Base-by-base conservation (phyloP, 805 yeast species). In the Spathaspora boniae region DNA sequence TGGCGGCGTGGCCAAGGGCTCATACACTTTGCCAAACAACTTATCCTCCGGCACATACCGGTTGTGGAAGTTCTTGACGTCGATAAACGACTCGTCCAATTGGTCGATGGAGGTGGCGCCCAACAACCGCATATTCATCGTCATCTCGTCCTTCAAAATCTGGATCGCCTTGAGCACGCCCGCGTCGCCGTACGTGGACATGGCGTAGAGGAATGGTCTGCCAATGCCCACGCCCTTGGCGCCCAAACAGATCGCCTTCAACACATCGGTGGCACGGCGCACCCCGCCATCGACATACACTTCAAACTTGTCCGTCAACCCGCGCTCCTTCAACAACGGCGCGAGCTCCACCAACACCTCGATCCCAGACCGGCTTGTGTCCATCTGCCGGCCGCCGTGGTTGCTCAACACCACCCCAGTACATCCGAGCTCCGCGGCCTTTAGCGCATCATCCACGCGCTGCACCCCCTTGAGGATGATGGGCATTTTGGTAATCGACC, bases 141-240 rank as follows among this genome's bases (percentile, higher is more conserved):
- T 62, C 62, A 82, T 67, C 48, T 82, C 89, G 21, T 67, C 73
- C 43, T 75, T 70, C 47, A 82, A 58, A 4, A 81, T 65, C 46
- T 77, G 79, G 38, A 82, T 73, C 9, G 87, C 84, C 42, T 72
- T 72, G 29, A 54, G 53, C 6, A 82, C 88, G 21, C 94, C 95
- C 5, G 66, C 78, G 46, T 76, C 86, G 8, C 94, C 94, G 44
- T 84, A 86, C 2, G 86, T 70, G n/a, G 85, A 71, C 78, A 82
- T 76, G 25, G 88, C 87, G 51, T 81, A 84, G 22, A 83, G 54
- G 55, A 84, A 80, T 2, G 89, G 86, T 38, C 91, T 68, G 4
- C 93, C 89, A 26, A 85, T 56, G 1, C 93, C 93, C 3, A 76
- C 79, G 3, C 85, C 86, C 40, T 71, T 76, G 19, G 91, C 93